phyloP scores from a whole-genome alignment of 2,329 filamentous ascomycete genomes.

The Gyromitra esculenta region DNA sequence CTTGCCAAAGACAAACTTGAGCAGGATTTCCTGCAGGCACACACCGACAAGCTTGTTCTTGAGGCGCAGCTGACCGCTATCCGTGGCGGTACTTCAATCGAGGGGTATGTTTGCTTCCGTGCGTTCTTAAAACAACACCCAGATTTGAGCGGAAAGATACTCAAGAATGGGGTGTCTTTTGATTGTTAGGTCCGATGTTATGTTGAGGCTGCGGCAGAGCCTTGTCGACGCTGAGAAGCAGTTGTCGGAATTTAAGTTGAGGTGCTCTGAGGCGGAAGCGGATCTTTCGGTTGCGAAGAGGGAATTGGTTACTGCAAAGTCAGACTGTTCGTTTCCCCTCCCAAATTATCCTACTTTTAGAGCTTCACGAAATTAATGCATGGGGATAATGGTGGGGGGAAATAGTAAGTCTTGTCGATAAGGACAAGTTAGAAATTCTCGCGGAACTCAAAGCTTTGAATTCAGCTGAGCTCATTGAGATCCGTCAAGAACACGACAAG shows the following conservation, averaged over 20 bases:
- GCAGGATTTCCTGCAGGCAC: slow-evolving; percentile 57
- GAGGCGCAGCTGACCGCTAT: slow-evolving; percentile 58
- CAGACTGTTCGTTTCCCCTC: slow-evolving; percentile 57
- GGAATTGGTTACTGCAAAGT: slow-evolving; percentile 55
- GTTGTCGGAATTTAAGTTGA: slow-evolving; percentile 51
- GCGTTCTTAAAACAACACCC: slow-evolving; percentile 43
- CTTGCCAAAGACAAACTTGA: slow-evolving; percentile 57
- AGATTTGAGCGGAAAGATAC: slow-evolving; percentile 47
- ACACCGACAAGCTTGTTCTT: slow-evolving; percentile 58
- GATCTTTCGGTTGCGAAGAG: slow-evolving; percentile 54
- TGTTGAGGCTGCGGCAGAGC: slow-evolving; percentile 58
- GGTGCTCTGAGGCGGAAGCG: slow-evolving; percentile 53
- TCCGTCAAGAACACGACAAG: slow-evolving; percentile 50
- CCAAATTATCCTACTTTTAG: slow-evolving; percentile 38
- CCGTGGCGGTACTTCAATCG: slow-evolving; percentile 56
- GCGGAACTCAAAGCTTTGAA: slow-evolving; percentile 53
- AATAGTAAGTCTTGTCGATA: slow-evolving; percentile 54
- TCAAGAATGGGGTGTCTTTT: slow-evolving; percentile 46
- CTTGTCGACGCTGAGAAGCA: slow-evolving; percentile 56
- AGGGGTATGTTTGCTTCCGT: slow-evolving; percentile 57
- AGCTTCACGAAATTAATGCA: slow-evolving; percentile 47
- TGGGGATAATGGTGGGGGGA: slow-evolving; percentile 32
- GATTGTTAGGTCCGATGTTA: slow-evolving; percentile 57
- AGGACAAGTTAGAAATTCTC: slow-evolving; percentile 55
- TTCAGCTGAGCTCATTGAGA: slow-evolving; percentile 53